Percentiles rank a stretch among this genome's conserved stretches.
Evolutionary conservation across 1,284 basidiomycete genomes (phyloP).

Genomic region (Wolfiporia cocos): DNA sequence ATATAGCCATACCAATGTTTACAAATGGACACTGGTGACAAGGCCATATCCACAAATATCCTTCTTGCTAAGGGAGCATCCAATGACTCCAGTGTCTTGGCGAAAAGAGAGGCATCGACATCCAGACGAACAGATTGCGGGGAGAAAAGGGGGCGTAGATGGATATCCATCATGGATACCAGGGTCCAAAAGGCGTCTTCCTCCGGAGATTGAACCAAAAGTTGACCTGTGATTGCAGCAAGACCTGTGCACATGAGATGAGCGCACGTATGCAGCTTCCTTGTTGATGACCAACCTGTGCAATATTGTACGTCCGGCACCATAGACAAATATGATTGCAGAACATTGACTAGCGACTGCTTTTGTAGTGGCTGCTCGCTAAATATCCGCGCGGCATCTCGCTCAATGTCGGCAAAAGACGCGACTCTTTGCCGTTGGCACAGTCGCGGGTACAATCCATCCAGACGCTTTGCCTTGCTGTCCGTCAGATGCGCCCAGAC

Average conservation of each 20-base stretch:
- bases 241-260: slow-evolving; percentile 47
- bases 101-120: slow-evolving; percentile 77
- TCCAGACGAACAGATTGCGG: slow-evolving; percentile 68
- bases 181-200: slow-evolving; percentile 96
- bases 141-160: slow-evolving; percentile 78
- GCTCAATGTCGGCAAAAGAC: slow-evolving; percentile 52
- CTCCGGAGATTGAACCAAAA: slow-evolving; percentile 79
- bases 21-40: slow-evolving; percentile 52
- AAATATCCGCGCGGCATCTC: slow-evolving; percentile 50
- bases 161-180: slow-evolving; percentile 75
- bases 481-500: slow-evolving; percentile 83
- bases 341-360: slow-evolving; percentile 48
- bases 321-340: slow-evolving; percentile 76
- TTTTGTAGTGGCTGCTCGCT: slow-evolving; percentile 47
- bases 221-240: slow-evolving; percentile 69
- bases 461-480: slow-evolving; percentile 61
- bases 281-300: slow-evolving; percentile 32
- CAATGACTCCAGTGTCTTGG: slow-evolving; percentile 62
- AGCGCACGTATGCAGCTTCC: background rate
- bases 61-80: slow-evolving; percentile 64
- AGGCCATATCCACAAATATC: slow-evolving; percentile 58
- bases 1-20: slow-evolving; percentile 46
- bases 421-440: slow-evolving; percentile 50
- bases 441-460: slow-evolving; percentile 67
- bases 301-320: slow-evolving; percentile 76